Evolutionary conservation across 495 filamentous ascomycete species (phyloP).

Genomic region (Terfezia claveryi): DNA sequence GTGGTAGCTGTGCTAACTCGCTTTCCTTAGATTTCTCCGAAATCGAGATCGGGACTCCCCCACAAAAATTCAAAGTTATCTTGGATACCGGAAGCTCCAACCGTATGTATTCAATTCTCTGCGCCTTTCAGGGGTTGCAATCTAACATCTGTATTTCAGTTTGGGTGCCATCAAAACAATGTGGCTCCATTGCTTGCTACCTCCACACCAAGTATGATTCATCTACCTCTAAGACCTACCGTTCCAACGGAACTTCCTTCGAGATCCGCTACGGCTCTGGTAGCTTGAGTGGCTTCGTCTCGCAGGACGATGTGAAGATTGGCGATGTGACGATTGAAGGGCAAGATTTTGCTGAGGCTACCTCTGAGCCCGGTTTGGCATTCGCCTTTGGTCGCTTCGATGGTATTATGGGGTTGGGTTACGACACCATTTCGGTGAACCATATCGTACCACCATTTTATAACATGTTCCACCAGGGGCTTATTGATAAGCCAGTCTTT

Average conservation of each 20-base stretch:
- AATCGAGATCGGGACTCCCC: slow-evolving; percentile 74
- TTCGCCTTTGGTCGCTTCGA: slow-evolving; percentile 98
- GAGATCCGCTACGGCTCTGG: slow-evolving; percentile 94
- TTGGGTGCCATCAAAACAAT: slow-evolving; percentile 84
- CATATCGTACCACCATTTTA: slow-evolving; percentile 88
- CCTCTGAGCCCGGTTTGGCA: slow-evolving; percentile 77
- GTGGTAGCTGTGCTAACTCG: background rate
- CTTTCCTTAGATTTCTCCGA: slow-evolving; percentile 68
- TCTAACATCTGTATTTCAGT: slow-evolving; percentile 19
- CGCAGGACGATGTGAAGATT: slow-evolving; percentile 62
- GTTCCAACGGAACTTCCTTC: slow-evolving; percentile 78
- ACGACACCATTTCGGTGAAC: slow-evolving; percentile 89
- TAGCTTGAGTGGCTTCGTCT: slow-evolving; percentile 82
- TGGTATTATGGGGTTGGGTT: slow-evolving; percentile 90
- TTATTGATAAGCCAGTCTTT: slow-evolving; percentile 82
- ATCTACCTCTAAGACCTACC: slow-evolving; percentile 70
- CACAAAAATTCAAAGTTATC: slow-evolving; percentile 93
- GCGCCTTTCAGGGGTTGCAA: too few species aligned
- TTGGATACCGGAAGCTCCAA: slow-evolving; percentile 98
- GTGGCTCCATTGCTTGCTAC: slow-evolving; percentile 93
- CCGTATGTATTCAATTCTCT: slow-evolving; percentile 18
- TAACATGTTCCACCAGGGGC: slow-evolving; percentile 71
- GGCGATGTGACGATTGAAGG: slow-evolving; percentile 70
- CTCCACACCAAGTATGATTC: slow-evolving; percentile 94
- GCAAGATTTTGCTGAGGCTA: slow-evolving; percentile 91